Evolutionary conservation across 2,329 filamentous ascomycete species (phyloP), one percentile per base, ranked within the genome.

Genomic region (Claviceps capensis): DNA sequence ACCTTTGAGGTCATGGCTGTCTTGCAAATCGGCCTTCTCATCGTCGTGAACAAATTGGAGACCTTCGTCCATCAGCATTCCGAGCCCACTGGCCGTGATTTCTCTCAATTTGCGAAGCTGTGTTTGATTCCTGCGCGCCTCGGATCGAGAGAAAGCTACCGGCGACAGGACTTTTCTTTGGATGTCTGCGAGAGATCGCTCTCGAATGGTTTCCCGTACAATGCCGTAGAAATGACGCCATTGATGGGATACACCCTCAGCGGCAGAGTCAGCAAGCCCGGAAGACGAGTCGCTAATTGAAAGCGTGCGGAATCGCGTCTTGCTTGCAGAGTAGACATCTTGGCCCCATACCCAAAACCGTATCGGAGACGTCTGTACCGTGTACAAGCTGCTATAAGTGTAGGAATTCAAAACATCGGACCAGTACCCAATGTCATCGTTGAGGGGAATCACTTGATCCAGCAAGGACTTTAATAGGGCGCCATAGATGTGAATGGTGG

Each of bases 391-490:
- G 57, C 86, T 90, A 61, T 85, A 87, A 48, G 81, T 76, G 59
- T 88, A 84, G 0, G 88, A 94, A 9, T 81, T 79, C 34, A 95
- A 70, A 2, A 96, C 78, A 58, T 93, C 86, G 62, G 95, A 88
- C 93, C 93, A 98, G 66, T 97, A 97, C 81, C 85, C 90, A 23
- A 95, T 83, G 59, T 95, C 89, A 57, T 95, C 83, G 60, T 82
- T 86, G 17, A 98, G 69, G 0, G 85, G 84, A 11, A 91, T 82
- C 11, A 89, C 94, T 60, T 93, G 85, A 52, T 91, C 85, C 11
- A 96, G 69, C 3, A 97, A 75, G 0, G 79, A 82, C 59, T 83
- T 82, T 58, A 96, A 72, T 42, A 95, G 77, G 48, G 87, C 71
- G 4, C 91, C 91, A 62, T 95, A 94, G 1, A 85, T 83, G 63